Base-by-base conservation (phyloP, 768 basidiomycete genomes). In the Agrocybe chaxingu region DNA sequence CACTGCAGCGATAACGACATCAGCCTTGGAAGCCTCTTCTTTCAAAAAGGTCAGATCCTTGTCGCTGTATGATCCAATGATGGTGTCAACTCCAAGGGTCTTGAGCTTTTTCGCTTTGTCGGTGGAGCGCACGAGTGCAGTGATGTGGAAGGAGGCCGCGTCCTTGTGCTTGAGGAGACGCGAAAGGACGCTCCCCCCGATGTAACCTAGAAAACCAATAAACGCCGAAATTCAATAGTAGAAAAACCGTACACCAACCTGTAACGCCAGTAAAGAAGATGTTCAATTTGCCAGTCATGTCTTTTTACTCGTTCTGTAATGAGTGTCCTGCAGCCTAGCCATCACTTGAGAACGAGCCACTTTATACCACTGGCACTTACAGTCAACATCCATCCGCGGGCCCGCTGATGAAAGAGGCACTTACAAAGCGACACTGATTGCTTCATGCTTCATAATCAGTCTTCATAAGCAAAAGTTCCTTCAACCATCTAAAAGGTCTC, bases 161-260 rank as follows among this genome's bases (percentile, higher is more conserved):
- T 66, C 66, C 8, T 73, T 69, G 54, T 81, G 76, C 19, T 64
- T 60, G 47, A 83, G 66, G 9, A 83, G 66, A 33, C 68, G 72
- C 2, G 68, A 52, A 3, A 84, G 69, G 24, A 81, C 77, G 1
- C 77, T 72, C 18, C 80, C 82, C 0, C 81, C 80, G 40, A 82
- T 78, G 61, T 82, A 84, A 5, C 80, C 81, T 78, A 31, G 10
- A 19, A 24, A 4, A 42, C n/a, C 13, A 24, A 37, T 33, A 40
- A 18, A 36, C n/a, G 9, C 31, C 4, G 6, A 18, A 43, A 41
- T 18, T 42, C 7, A 24, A 42, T 24, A 13, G 45, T 42, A 4
- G 45, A 30, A 53, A 43, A 30, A 24, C 3, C 5, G 12, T 44
- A 24, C 19, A 47, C 65, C 47, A 39, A 72, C 77, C 77, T 19